phyloP scores from a whole-genome alignment of 2,329 filamentous ascomycete genomes.

The Tolypocladium ophioglossoides region DNA sequence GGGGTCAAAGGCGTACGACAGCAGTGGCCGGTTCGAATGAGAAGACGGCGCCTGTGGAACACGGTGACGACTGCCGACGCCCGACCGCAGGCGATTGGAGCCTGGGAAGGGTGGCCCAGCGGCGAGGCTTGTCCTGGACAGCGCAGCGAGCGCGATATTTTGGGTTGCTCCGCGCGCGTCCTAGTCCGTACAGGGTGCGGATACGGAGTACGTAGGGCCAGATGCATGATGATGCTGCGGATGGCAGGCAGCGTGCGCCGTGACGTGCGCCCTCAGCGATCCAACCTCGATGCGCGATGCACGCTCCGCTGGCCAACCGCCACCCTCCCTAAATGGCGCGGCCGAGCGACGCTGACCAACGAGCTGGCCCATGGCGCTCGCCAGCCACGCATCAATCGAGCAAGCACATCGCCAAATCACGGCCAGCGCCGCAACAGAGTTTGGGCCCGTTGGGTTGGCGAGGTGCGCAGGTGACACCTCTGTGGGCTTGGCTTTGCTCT shows the following conservation, averaged over 20 bases:
- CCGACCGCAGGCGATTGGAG: neutral
- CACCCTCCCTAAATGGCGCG: neutral
- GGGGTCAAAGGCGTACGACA: neutral
- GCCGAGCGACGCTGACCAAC: neutral
- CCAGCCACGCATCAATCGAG: neutral
- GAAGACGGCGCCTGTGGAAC: no score
- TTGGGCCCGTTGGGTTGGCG: neutral
- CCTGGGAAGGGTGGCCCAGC: neutral
- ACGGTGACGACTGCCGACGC: neutral
- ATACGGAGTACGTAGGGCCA: no score
- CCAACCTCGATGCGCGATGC: neutral
- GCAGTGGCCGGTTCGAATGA: neutral
- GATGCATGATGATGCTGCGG: neutral
- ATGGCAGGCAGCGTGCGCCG: neutral
- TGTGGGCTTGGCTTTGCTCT: neutral
- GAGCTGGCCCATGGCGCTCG: neutral
- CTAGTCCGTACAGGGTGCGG: no score
- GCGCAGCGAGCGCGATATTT: neutral
- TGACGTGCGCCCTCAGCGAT: neutral
- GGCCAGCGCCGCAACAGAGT: neutral
- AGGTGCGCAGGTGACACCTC: neutral
- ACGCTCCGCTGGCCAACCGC: neutral
- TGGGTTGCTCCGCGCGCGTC: no score
- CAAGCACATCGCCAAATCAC: neutral
- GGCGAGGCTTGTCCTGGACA: neutral